Percentiles rank a stretch among this genome's conserved stretches.
phyloP scores from a whole-genome alignment of 352 stramenopile species.

The Pythium dissotocum region DNA sequence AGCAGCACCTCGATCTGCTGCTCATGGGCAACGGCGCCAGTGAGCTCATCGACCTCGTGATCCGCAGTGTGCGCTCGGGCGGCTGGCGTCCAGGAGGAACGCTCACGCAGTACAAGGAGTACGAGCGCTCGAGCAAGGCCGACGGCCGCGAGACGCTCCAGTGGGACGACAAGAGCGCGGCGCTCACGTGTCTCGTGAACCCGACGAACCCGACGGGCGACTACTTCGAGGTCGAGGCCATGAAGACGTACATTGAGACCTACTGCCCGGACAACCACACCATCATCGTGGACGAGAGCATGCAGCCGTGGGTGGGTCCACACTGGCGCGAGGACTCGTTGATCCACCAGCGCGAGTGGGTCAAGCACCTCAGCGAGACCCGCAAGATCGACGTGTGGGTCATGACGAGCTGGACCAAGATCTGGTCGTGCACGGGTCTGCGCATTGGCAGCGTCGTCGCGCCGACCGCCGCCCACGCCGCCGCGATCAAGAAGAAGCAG shows the following conservation, averaged over 20 bases:
- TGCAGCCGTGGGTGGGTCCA: conserved; percentile 89
- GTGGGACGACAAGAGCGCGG: conserved; percentile 70
- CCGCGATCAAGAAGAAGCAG: conserved; percentile 89
- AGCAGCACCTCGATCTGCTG: conserved; percentile 64
- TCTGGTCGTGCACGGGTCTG: conserved; percentile 91
- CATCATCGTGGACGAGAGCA: conserved; percentile 92
- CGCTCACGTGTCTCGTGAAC: conserved; percentile 88
- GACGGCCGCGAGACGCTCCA: conserved; percentile 77
- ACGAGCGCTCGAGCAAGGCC: conserved; percentile 82
- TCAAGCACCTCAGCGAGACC: conserved; percentile 67
- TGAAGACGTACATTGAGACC: conserved; percentile 88
- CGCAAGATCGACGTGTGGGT: conserved; percentile 88
- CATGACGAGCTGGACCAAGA: conserved; percentile 93
- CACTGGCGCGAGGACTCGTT: conserved; percentile 84
- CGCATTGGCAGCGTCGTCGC: conserved; percentile 88
- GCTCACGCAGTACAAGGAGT: conserved; percentile 87
- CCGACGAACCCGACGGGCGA: conserved; percentile 90
- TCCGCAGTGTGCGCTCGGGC: conserved; percentile 73
- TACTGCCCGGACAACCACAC: conserved; percentile 85
- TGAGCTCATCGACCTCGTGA: conserved; percentile 88
- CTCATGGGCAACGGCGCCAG: conserved; percentile 85
- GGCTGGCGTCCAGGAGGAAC: conserved; percentile 76
- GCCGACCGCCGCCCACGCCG: conserved; percentile 71
- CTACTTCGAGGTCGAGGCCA: conserved; percentile 79
- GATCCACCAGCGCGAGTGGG: conserved; percentile 87